A percentile compares a stretch with the other conserved stretches of the same genome.
Conservation (phyloP, 78 protist species). For the Dictyostelium brefeldianum region DNA sequence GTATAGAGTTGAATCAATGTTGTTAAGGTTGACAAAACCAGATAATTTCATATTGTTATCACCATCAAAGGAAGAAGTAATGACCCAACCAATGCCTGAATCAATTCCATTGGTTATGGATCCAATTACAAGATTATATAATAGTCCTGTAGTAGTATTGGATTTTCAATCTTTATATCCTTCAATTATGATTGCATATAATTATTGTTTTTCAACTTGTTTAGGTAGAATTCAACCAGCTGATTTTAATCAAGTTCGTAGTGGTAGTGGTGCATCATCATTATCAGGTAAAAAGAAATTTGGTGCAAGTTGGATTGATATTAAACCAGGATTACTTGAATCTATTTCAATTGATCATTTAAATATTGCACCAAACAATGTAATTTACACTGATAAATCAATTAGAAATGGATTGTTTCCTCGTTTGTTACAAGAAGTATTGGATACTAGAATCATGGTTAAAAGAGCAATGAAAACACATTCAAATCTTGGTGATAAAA, state of each 20-base stretch:
- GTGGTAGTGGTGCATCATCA: not conserved
- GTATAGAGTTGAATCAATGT: slow-evolving; percentile 95
- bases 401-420: slow-evolving; percentile 96
- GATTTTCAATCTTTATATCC: slow-evolving; percentile 98
- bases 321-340: slow-evolving; percentile 74
- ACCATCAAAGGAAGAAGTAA: slow-evolving; percentile 75
- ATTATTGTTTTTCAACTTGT: slow-evolving; percentile 93
- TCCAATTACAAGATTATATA: slow-evolving; percentile 89
- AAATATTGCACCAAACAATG: slow-evolving; percentile 88
- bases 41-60: slow-evolving; percentile 82
- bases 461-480: slow-evolving; percentile 91
- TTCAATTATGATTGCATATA: slow-evolving; percentile 97
- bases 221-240: slow-evolving; percentile 36
- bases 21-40: slow-evolving; percentile 91
- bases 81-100: slow-evolving; percentile 85
- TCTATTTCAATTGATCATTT: not conserved
- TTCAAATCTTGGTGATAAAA: slow-evolving; percentile 3
- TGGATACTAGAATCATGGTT: slow-evolving; percentile 95
- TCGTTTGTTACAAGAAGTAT: slow-evolving; percentile 93
- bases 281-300: slow-evolving; percentile 26
- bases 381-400: slow-evolving; percentile 69
- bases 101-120: slow-evolving; percentile 96
- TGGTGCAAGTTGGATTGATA: slow-evolving; percentile 52
- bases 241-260: not conserved
- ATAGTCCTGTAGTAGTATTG: slow-evolving; percentile 95